Evolutionary conservation across 305 asterid species (phyloP), one percentile per base, ranked within the genome.

Genomic region (Coffea humblotiana): DNA sequence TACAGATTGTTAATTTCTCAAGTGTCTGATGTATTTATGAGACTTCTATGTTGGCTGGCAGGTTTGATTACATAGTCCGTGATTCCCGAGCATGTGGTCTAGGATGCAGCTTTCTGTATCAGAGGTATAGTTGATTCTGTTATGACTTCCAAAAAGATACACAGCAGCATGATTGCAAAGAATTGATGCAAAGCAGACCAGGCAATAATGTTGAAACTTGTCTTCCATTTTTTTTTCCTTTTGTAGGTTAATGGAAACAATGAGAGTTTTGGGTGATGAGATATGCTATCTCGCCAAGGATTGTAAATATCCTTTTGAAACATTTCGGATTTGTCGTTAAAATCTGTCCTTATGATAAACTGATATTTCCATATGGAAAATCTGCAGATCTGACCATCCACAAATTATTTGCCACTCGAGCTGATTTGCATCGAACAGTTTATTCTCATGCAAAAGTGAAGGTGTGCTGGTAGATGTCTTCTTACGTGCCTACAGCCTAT

Each of bases 381-480:
- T 88, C 85, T 86, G 78, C 94, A 95, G 99, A 93, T 89, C 88
- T 90, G 60, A 90, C 97, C 60, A 75, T 95, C 87, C 91, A 95
- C 88, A 95, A 93, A 90, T 78, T 95, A 89, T 95, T 95, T 84
- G 89, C 94, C 69, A 84, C 97, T 54, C 93, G 97, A 78, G 98
- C 98, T 87, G 99, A 95, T 87, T 89, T 95, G 85, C 85, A 88
- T 82, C 87, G 97, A 85, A 95, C 99, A 70, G 95, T 89, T 63
- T 95, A 95, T 87, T 88, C 96, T 78, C 98, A 95, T 88, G 94
- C 98, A 81, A 93, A 93, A 95, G 98, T 92, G 85, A 95, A 93
- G 97, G 99, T 93, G 73, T 58, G 77, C 27, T 27, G 9, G 8
- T 25, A 6, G 45, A 7, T 61, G 60, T 27, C n/a, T 45, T 64